Evolutionary conservation across 805 yeast species (phyloP), one percentile per base, ranked within the genome.

Genomic region (Tetrapisispora arboricola): DNA sequence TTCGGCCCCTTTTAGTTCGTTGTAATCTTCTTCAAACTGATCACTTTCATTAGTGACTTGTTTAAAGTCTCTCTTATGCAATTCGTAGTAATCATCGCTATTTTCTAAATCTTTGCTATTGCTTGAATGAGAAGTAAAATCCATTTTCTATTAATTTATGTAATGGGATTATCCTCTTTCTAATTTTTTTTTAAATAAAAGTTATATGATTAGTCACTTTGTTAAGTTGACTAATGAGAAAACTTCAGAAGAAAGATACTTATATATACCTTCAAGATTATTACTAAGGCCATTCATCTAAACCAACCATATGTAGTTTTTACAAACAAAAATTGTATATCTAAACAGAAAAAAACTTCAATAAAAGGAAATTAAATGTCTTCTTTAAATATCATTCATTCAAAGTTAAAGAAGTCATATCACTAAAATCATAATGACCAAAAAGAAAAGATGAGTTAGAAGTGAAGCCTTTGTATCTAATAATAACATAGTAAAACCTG

Each of bases 11-110:
- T 25, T 18, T 13, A 38, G 16, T 20, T 38, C 41, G 20, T 25
- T 32, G 34, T 38, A 32, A 22, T 38, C 41, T 25, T 38, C 41
- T 21, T 38, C 41, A 38, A 31, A 38, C 10, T 26, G 36, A 26
- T 32, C 41, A 17, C 25, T 26, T 11, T 38, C 36, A 15, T 32
- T 32, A 9, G 36, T 32, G 9, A 26, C 22, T 12, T 27, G 25
- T 11, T 38, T 38, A 18, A 32, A 32, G 18, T 38, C 41, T 24
- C 41, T 26, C 32, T 32, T 38, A 27, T 38, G 36, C 16, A 38
- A 15, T 18, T 38, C 41, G 8, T 25, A 24, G 28, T 32, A 33
- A n/a, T 38, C 36, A 2, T 22, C 28, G 18, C 29, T 20, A 38
- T 7, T 17, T 15, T 38, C 41, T 18, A 15, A 26, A 20, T 38